phyloP scores from a whole-genome alignment of 176 grass and related monocot species.

The Pharus latifolius region DNA sequence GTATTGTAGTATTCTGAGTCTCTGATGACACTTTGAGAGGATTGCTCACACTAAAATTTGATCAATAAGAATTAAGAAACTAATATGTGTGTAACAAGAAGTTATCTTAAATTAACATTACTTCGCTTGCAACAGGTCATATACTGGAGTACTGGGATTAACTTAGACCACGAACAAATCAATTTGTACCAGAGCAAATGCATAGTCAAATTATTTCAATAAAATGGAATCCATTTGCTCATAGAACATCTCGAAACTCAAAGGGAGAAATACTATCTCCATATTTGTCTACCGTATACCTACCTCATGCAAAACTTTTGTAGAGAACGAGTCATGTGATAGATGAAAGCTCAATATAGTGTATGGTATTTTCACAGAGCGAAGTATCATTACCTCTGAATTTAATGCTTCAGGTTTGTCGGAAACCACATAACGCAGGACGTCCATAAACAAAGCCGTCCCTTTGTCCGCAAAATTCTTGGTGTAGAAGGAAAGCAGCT shows the following conservation, averaged over 20 bases:
- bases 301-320: background rate
- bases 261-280: no score
- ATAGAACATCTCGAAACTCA: background rate
- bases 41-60: no score
- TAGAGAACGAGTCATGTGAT: background rate
- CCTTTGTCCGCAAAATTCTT: constrained; percentile 70
- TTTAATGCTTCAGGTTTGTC: background rate
- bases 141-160: no score
- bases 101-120: no score
- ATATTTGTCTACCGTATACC: no score
- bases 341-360: background rate
- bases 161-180: no score
- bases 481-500: constrained; percentile 51
- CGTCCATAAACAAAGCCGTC: constrained; percentile 38
- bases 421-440: constrained; percentile 37
- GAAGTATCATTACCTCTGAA: constrained; percentile 16
- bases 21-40: background rate
- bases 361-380: background rate
- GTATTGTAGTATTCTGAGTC: background rate
- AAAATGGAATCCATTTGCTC: no score
- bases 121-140: no score
- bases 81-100: no score
- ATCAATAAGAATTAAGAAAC: no score
- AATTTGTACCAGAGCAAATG: no score
- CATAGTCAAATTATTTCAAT: no score